Conservation (phyloP, 2,329 filamentous ascomycete genomes). For the Talaromyces atroroseus region DNA sequence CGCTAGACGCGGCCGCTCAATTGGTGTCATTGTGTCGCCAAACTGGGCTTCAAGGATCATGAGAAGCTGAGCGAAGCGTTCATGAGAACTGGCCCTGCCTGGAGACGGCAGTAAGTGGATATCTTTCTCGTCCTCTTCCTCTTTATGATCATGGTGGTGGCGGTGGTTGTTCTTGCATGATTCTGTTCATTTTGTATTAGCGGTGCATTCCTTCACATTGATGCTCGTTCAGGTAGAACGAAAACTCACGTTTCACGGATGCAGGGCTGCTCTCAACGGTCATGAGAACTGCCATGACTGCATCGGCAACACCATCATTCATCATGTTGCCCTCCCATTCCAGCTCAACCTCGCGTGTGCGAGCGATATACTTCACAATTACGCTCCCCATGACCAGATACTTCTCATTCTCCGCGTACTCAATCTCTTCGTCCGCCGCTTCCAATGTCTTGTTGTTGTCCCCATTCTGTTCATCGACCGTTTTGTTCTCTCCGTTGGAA, state of each 20-base stretch:
- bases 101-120: slow-evolving; percentile 43
- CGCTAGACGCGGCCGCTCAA: slow-evolving; percentile 56
- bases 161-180: slow-evolving; percentile 59
- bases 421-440: slow-evolving; percentile 42
- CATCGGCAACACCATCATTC: slow-evolving; percentile 97
- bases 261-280: slow-evolving; percentile 91
- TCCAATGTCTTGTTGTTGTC: slow-evolving; percentile 27
- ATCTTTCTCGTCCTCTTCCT: slow-evolving; percentile 62
- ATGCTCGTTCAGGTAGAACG: too few species aligned
- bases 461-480: slow-evolving; percentile 19
- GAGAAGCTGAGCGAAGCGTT: slow-evolving; percentile 77
- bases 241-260: slow-evolving; percentile 75
- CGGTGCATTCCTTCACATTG: neutral
- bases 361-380: slow-evolving; percentile 66
- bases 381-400: slow-evolving; percentile 86
- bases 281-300: slow-evolving; percentile 86
- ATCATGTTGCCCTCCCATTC: slow-evolving; percentile 98
- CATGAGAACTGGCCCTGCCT: slow-evolving; percentile 56
- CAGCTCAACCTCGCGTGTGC: slow-evolving; percentile 73
- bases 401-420: slow-evolving; percentile 30
- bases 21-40: slow-evolving; percentile 75
- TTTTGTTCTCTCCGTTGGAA: slow-evolving; percentile 15
- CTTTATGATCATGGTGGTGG: slow-evolving; percentile 35
- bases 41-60: slow-evolving; percentile 98
- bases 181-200: slow-evolving; percentile 35